Evolutionary conservation across 768 basidiomycete species (phyloP), one percentile per base, ranked within the genome.

Genomic region (Leccinum longicurvipes): DNA sequence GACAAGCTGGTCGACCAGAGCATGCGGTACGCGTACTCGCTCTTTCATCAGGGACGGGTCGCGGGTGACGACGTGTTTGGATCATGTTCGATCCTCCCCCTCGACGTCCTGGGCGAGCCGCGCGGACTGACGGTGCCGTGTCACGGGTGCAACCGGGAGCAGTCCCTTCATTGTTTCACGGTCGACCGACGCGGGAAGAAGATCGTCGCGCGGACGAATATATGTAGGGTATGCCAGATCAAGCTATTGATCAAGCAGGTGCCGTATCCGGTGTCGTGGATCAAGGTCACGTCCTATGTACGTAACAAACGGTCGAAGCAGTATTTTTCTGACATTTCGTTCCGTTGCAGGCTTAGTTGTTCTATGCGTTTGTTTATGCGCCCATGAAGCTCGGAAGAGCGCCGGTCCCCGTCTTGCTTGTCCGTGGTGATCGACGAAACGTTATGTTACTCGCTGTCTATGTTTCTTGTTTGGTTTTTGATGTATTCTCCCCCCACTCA

Each of bases 191-290:
- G 57, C 6, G 60, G 46, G 3, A 57, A 29, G 29, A 62, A 59
- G 60, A 57, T 71, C 19, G 53, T 67, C 5, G 57, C 65, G 1
- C 50, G 69, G 48, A 67, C 65, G 49, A 57, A 61, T 19, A 1
- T 70, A 4, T 70, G 68, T 41, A 67, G 68, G 1, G 51, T 67
- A 15, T 70, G 69, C 21, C 69, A 70, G 55, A 71, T 70, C 63
- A 71, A 71, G 54, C 8, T 66, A 45, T 56, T 71, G 60, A 62
- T 70, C 29, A 65, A 59, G 15, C 29, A 67, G n/a, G 60, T 60
- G 21, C 14, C 57, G 8, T 47, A 61, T 9, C 69, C 67, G 0
- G 60, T 65, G 0, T 44, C 17, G 23, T 70, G 69, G 69, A 47
- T 70, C 27, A 27, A 29, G 2, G 63, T 69, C 44, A 15, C 62